Evolutionary conservation across 2,329 filamentous ascomycete genomes (phyloP).

Genomic region (Pezicula radicicola): DNA sequence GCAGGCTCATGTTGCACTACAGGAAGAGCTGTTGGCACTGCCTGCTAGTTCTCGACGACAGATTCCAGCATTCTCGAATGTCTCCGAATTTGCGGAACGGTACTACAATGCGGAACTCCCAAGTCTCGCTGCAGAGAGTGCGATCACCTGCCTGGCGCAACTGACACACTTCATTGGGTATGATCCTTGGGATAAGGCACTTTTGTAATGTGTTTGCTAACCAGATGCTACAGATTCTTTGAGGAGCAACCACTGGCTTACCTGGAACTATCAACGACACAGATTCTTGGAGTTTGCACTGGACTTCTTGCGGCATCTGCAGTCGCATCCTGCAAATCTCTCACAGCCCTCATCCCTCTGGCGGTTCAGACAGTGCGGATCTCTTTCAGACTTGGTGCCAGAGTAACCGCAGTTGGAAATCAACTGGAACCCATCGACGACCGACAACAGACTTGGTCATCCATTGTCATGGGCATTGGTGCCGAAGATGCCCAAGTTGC

Average conservation of each 20-base stretch:
- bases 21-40: constrained; percentile 55
- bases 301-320: constrained; percentile 29
- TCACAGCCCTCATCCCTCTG: constrained; percentile 25
- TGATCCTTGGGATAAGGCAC: constrained; percentile 21
- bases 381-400: constrained; percentile 28
- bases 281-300: constrained; percentile 34
- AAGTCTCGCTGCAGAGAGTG: constrained; percentile 60
- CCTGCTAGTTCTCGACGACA: constrained; percentile 51
- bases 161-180: constrained; percentile 68
- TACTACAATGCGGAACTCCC: constrained; percentile 57
- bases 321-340: constrained; percentile 24
- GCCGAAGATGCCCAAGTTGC: constrained; percentile 10
- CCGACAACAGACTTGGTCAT: constrained; percentile 15
- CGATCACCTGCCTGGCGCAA: constrained; percentile 61
- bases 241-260: constrained; percentile 12
- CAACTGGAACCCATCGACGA: constrained; percentile 11
- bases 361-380: constrained; percentile 28
- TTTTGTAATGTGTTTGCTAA: neutral
- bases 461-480: constrained; percentile 13
- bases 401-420: constrained; percentile 23
- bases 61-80: constrained; percentile 59
- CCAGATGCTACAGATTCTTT: constrained; percentile 4
- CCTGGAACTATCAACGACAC: constrained; percentile 1
- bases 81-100: constrained; percentile 62
- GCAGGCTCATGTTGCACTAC: constrained; percentile 52